phyloP scores from a whole-genome alignment of 257 asterid species.

The Nicotiana obtusifolia region DNA sequence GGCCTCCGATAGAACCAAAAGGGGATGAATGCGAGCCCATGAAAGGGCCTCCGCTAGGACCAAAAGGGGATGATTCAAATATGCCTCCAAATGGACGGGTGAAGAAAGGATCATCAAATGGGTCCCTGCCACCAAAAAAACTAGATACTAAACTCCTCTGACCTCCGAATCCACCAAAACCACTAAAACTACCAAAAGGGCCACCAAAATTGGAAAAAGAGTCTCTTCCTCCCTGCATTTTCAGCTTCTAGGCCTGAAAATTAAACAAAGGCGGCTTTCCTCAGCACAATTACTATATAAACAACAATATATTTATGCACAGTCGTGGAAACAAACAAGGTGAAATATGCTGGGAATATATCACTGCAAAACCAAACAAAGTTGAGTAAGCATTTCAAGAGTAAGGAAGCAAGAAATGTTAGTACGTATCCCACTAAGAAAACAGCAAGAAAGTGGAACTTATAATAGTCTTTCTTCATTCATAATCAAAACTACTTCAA shows the following conservation, averaged over 20 bases:
- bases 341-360: neutral
- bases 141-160: constrained; percentile 42
- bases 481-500: neutral
- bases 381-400: neutral
- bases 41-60: no score
- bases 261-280: neutral
- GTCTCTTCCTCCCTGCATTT: constrained; percentile 80
- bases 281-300: neutral
- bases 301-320: neutral
- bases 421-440: neutral
- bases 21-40: no score
- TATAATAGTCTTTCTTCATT: neutral
- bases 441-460: neutral
- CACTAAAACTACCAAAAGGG: constrained; percentile 43
- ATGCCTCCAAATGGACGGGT: constrained; percentile 52
- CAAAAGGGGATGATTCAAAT: constrained; percentile 35
- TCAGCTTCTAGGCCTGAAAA: constrained; percentile 4
- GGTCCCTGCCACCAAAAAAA: constrained; percentile 72
- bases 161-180: constrained; percentile 51
- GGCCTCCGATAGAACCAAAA: neutral
- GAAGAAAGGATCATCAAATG: constrained; percentile 90
- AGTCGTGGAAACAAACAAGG: neutral
- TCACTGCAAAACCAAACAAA: neutral
- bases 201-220: constrained; percentile 67
- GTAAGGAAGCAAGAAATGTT: neutral